These are phyloP conservation scores for Theileria equi DNA, from an alignment of 169 alveolate species.

Conservation along the genomic window DNA sequence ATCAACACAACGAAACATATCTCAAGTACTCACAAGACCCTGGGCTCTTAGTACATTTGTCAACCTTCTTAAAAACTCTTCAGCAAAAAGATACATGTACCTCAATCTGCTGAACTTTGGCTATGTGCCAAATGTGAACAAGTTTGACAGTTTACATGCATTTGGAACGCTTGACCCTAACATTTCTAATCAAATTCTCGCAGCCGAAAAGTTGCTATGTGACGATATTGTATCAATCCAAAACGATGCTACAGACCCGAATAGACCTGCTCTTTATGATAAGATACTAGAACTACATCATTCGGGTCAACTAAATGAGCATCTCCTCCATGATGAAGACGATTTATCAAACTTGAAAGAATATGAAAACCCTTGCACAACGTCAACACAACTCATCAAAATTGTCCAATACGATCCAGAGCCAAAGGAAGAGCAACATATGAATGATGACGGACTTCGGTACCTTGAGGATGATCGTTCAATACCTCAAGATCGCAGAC, in stretches of 20 bases:
- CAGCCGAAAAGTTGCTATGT: constrained; percentile 54
- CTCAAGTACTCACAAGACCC: constrained; percentile 70
- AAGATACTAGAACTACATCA: constrained; percentile 31
- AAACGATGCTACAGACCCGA: constrained; percentile 2
- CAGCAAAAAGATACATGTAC: constrained; percentile 75
- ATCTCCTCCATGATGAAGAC: no score
- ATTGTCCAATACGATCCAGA: not conserved
- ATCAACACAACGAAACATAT: constrained; percentile 41
- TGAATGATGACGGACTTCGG: not conserved
- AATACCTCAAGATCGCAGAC: constrained; percentile 27
- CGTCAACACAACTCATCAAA: constrained; percentile 6
- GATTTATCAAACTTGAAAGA: constrained; percentile 10
- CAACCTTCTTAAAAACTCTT: constrained; percentile 69
- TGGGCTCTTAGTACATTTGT: constrained; percentile 69
- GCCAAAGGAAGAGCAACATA: no score
- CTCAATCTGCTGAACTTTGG: constrained; percentile 65
- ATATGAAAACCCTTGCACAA: constrained; percentile 2
- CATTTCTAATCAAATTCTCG: constrained; percentile 40
- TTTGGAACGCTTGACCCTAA: constrained; percentile 49
- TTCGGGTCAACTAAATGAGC: constrained; percentile 2
- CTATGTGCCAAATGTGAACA: constrained; percentile 58
- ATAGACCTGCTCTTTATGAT: constrained; percentile 38
- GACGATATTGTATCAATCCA: constrained; percentile 25
- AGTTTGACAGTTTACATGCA: constrained; percentile 50
- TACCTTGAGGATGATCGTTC: constrained; percentile 26